Percentiles rank a stretch among this genome's conserved stretches.
These are phyloP conservation scores for Pythium oligandrum DNA, from an alignment of 352 stramenopile species.

Conservation along the genomic window DNA sequence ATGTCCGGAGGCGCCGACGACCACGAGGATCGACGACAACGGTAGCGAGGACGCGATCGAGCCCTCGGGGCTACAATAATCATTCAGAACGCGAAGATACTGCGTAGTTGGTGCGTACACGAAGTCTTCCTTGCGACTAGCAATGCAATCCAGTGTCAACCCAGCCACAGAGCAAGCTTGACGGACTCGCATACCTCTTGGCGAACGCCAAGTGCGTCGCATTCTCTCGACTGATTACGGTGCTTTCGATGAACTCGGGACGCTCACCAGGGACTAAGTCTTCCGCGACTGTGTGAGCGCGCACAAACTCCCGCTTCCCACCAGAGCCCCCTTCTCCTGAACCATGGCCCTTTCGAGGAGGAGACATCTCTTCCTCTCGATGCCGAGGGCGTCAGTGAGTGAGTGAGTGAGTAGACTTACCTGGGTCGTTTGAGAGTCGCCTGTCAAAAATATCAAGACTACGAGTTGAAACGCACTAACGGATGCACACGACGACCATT, in stretches of 20 bases:
- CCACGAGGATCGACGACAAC: constrained; percentile 43
- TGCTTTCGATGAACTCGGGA: constrained; percentile 50
- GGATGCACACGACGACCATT: too few relatives aligned
- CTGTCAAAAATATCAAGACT: too few relatives aligned
- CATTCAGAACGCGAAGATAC: constrained; percentile 64
- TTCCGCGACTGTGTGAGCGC: constrained; percentile 16
- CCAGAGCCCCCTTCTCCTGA: too few relatives aligned
- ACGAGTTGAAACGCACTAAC: too few relatives aligned
- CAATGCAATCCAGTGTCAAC: not conserved
- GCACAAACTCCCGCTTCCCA: too few relatives aligned
- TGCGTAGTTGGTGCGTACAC: constrained; percentile 53
- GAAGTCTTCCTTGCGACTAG: constrained; percentile 62
- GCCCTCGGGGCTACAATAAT: constrained; percentile 40
- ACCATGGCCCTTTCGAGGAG: too few relatives aligned
- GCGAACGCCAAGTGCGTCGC: constrained; percentile 69
- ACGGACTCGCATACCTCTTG: constrained; percentile 31
- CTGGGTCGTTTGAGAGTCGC: too few relatives aligned
- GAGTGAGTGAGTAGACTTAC: too few relatives aligned
- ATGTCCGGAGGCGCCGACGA: constrained; percentile 56
- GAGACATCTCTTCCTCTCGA: too few relatives aligned
- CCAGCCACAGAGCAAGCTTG: not conserved
- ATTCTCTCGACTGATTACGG: constrained; percentile 65
- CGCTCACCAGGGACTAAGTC: constrained; percentile 11
- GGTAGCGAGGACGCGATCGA: not conserved
- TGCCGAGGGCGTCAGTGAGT: too few relatives aligned